Percentiles rank a stretch among this genome's conserved stretches.
Conservation (phyloP, 139 green algal genomes). For the Desmodesmus armatus region DNA sequence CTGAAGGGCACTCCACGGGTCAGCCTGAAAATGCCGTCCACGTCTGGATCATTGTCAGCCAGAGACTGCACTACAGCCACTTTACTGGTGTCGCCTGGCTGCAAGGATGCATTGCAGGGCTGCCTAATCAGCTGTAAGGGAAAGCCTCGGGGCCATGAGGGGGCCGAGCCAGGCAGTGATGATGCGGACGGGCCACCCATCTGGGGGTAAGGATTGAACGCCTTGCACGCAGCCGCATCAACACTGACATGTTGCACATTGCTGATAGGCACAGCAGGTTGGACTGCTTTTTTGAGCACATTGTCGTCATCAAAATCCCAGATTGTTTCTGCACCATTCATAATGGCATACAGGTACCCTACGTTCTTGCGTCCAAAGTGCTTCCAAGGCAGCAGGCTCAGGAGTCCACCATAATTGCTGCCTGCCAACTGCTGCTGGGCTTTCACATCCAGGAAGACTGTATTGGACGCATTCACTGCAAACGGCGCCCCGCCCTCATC, state of each 20-base stretch:
- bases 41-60: conserved; percentile 17
- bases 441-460: conserved; percentile 16
- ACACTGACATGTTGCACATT: neutral
- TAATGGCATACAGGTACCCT: conserved; percentile 15
- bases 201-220: conserved; percentile 18
- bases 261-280: neutral
- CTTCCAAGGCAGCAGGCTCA: conserved; percentile 12
- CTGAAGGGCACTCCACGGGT: conserved; percentile 4
- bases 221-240: neutral
- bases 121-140: neutral
- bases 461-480: neutral
- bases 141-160: conserved; percentile 8
- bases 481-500: conserved; percentile 17
- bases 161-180: too few relatives aligned
- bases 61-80: neutral
- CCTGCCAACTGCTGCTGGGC: neutral
- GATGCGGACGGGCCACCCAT: neutral
- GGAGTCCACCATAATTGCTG: neutral
- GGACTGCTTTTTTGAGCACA: neutral
- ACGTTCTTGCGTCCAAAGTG: conserved; percentile 31
- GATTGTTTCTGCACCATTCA: conserved; percentile 8
- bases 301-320: conserved; percentile 42
- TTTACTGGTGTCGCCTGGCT: neutral
- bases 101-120: neutral
- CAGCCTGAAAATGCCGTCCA: conserved; percentile 20